These are phyloP conservation scores for Candida albicans DNA, from an alignment of 1,139 yeast genomes.

Conservation along the genomic window DNA sequence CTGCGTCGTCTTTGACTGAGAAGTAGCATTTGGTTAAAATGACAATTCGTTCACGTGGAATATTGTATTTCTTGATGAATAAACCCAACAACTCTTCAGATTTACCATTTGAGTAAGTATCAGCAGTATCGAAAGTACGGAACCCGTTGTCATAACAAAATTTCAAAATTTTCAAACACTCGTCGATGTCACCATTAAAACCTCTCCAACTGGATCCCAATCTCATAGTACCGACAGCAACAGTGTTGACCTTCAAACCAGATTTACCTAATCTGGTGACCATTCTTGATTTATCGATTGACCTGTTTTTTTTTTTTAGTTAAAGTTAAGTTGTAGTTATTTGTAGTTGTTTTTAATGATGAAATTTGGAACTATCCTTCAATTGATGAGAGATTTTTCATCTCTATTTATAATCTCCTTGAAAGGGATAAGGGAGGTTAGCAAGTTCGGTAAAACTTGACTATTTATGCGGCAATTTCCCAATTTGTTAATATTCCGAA, in stretches of 20 bases:
- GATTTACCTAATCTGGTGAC: conserved; percentile 5
- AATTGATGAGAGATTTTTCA: too few relatives aligned
- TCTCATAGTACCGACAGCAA: conserved; percentile 7
- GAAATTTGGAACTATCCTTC: too few relatives aligned
- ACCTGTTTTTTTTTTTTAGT: neutral
- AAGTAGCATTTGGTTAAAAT: conserved; percentile 41
- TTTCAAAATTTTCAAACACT: conserved; percentile 37
- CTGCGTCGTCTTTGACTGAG: conserved; percentile 16
- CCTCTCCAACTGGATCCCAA: conserved; percentile 6
- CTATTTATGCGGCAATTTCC: too few relatives aligned
- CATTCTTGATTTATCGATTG: conserved; percentile 5
- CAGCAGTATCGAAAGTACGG: conserved; percentile 38
- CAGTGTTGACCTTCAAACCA: conserved; percentile 6
- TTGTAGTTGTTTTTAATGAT: neutral
- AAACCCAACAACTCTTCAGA: conserved; percentile 22
- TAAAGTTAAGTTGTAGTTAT: neutral
- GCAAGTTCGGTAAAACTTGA: too few relatives aligned
- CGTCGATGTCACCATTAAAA: conserved; percentile 11
- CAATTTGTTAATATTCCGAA: too few relatives aligned
- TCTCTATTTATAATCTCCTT: too few relatives aligned
- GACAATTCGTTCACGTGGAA: conserved; percentile 23
- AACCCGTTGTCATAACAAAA: conserved; percentile 49
- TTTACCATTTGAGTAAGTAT: conserved; percentile 28
- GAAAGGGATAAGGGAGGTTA: too few relatives aligned
- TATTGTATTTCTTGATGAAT: conserved; percentile 22